Evolutionary conservation across 1,284 basidiomycete genomes (phyloP), one percentile per base, ranked within the genome.

Genomic region (Porodaedalea pini): DNA sequence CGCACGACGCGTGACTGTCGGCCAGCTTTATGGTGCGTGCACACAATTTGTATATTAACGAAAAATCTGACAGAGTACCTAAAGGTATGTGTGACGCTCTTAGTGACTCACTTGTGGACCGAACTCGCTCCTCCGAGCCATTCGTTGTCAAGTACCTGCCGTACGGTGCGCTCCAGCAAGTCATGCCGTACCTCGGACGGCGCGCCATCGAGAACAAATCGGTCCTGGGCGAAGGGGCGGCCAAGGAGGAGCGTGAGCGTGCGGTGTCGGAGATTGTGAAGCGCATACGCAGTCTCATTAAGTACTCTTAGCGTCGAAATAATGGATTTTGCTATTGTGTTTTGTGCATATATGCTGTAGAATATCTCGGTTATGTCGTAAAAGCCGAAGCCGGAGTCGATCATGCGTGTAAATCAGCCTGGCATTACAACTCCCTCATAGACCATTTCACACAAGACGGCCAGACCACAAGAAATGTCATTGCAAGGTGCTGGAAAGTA

Each of bases 121-220:
- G 76, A 43, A 85, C 84, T 19, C 75, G 73, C 48, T 77, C 82
- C 3, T 68, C 71, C 4, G 73, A 81, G 11, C 92, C 92, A 0
- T 81, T 91, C 58, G 83, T 90, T 1, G 78, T 92, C 72, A 94
- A 94, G 78, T 90, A 92, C 67, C 77, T 93, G 19, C 91, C 92
- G 0, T 94, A 94, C 64, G 92, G 92, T 10, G 79, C 49, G 2
- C 43, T 57, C 39, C 17, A 63, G 37, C 60, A 81, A 71, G 82
- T 85, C 32, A 79, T 88, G 74, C 85, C 85, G 1, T 88, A 86
- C 68, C 74, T 86, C 31, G 77, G 81, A 29, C 73, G 85, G 60
- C 70, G 86, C 40, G 85, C 85, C 19, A 80, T 85, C 37, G 86
- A 88, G 76, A 88, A 88, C 72, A 86, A 86, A 71, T 78, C 78